Evolutionary conservation across 2,329 filamentous ascomycete species (phyloP), one percentile per base, ranked within the genome.

Genomic region (Pyrenochaeta sp.): DNA sequence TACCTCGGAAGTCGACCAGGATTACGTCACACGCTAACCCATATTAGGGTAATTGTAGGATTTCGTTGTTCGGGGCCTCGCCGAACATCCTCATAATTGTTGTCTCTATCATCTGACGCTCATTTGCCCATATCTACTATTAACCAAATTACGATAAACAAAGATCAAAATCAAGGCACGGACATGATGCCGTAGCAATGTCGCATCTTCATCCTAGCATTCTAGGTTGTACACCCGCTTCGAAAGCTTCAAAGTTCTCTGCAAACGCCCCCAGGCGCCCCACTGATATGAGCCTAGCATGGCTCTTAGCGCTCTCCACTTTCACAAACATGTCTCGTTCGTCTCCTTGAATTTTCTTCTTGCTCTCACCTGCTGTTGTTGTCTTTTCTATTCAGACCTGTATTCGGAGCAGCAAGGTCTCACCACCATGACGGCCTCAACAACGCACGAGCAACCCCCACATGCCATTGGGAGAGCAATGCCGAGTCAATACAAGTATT

Each of bases 361-460:
- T 51, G 64, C 9, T 35, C 31, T 19, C 53, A 32, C 10, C 34
- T 22, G 21, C 38, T 18, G 31, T 40, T 19, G 17, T 23, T 27
- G 19, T 28, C 22, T 55, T 61, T 61, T 35, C 61, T 68, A 68
- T 68, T 68, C 63, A 69, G 42, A 62, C 58, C 66, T 62, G 32
- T 59, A 65, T 61, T 22, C 53, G 61, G 62, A 34, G 50, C 37
- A 15, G 21, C 18, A 8, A 29, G 14, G 58, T 66, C 43, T 60
- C 49, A 58, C 37, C 34, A 37, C 10, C 36, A 55, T 20, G 38
- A 42, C 35, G 29, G 46, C 53, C 34, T 37, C 29, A 32, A 36
- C 35, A 24, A 42, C 29, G 38, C 30, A 31, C 41, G 21, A 39
- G 28, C 20, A 27, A 26, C 27, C 28, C 36, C 31, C 15, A 37